Conservation (phyloP, 257 asterid genomes). For the Haberlea rhodopensis region DNA sequence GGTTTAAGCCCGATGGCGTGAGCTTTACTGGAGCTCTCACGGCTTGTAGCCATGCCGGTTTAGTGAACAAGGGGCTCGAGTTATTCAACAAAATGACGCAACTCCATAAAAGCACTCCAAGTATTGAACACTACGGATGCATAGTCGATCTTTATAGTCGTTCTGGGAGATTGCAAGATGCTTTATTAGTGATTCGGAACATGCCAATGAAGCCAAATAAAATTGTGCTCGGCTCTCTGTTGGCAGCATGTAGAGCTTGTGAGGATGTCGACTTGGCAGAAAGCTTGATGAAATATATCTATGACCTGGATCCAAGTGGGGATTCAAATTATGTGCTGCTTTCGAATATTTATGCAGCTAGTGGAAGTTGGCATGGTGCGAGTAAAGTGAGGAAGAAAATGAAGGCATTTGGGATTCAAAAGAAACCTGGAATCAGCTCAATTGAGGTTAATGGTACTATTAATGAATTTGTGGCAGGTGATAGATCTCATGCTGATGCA, state of each 20-base stretch:
- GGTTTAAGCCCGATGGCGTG: constrained; percentile 62
- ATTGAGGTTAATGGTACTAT: constrained; percentile 48
- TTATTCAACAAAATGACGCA: constrained; percentile 49
- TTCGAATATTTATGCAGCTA: constrained; percentile 66
- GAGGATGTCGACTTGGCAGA: constrained; percentile 54
- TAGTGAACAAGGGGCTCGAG: constrained; percentile 47
- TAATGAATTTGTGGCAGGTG: constrained; percentile 61
- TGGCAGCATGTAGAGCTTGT: constrained; percentile 58
- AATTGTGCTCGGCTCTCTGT: constrained; percentile 61
- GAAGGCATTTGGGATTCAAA: constrained; percentile 67
- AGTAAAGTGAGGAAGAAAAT: constrained; percentile 66
- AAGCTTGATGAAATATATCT: constrained; percentile 44
- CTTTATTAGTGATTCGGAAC: constrained; percentile 40
- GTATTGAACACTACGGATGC: constrained; percentile 81
- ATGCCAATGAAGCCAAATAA: constrained; percentile 78
- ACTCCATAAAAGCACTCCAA: constrained; percentile 45
- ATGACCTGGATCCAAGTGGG: constrained; percentile 46
- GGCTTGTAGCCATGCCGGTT: constrained; percentile 84
- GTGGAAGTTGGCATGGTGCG: constrained; percentile 74
- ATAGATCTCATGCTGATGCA: constrained; percentile 50
- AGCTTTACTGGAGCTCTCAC: constrained; percentile 79
- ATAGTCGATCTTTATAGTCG: constrained; percentile 69
- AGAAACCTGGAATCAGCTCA: constrained; percentile 64
- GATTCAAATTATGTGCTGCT: constrained; percentile 60
- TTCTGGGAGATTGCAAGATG: constrained; percentile 67